A percentile compares a stretch with the other conserved stretches of the same genome.
phyloP scores from a whole-genome alignment of 306 rosid species.

The Cucurbita moschata region DNA sequence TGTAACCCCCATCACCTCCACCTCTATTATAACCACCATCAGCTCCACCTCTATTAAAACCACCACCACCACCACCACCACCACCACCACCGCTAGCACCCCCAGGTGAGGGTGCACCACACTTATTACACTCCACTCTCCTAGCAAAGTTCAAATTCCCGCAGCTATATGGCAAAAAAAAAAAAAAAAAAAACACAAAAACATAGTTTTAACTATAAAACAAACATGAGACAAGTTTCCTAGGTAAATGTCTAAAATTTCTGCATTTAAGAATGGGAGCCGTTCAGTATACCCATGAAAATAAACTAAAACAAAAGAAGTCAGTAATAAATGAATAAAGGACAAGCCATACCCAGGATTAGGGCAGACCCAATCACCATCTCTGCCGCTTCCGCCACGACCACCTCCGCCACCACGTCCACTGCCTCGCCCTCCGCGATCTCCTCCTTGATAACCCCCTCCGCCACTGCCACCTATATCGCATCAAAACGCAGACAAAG shows the following conservation, averaged over 20 bases:
- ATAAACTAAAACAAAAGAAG: not conserved
- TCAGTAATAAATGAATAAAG: not conserved
- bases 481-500: not conserved
- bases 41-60: constrained; percentile 37
- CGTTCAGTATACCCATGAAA: not conserved
- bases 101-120: constrained; percentile 74
- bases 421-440: constrained; percentile 61
- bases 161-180: constrained; percentile 35
- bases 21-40: constrained; percentile 30
- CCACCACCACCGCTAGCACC: constrained; percentile 35
- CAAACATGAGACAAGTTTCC: not conserved
- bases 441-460: constrained; percentile 52
- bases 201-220: not conserved
- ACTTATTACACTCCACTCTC: constrained; percentile 91
- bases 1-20: constrained; percentile 33
- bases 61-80: constrained; percentile 34
- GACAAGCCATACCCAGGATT: constrained; percentile 42
- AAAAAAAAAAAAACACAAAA: not conserved
- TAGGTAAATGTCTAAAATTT: constrained; percentile 6
- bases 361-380: constrained; percentile 98
- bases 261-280: constrained; percentile 2
- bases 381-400: constrained; percentile 86
- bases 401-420: constrained; percentile 42
- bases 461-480: constrained; percentile 33
- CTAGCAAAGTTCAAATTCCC: constrained; percentile 91